Evolutionary conservation across 176 grass and related monocot genomes (phyloP), one percentile per base, ranked within the genome.

Genomic region (Cymbopogon citratus): DNA sequence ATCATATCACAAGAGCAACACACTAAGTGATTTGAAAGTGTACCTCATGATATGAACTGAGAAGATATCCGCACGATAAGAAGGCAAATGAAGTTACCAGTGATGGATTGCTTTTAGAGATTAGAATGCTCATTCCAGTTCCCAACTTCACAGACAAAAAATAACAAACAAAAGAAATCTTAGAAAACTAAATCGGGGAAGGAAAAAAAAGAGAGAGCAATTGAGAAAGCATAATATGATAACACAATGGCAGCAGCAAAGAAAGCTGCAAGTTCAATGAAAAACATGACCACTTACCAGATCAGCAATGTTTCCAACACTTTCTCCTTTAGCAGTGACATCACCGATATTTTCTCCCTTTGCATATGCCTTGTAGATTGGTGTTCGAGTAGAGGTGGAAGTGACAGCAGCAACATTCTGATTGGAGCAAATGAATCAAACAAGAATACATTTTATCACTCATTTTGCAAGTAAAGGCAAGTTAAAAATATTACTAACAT

Each of bases 31-130:
- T 35, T 66, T 69, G 25, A 66, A 87, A 75, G 33, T 83, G 77
- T 83, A 99, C 96, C 96, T 99, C 96, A 41, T 95, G 86, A 76
- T 99, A 99, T 78, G 96, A 90, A 83, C 96, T 99, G 59, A 95
- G 68, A 12, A 95, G 86, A 88, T 99, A 99, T 84, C 96, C 96
- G 24, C 87, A 95, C 45, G 96, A 99, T 44, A 99, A 76, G 60
- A 99, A 80, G 15, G 90, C 83, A 77, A 99, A 99, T 75, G 96
- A 89, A 74, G 92, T 88, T 39, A 94, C 85, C 87, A 99, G 85
- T 21, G 92, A 95, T 83, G 96, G 92, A 76, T 95, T 95, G 48
- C 87, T 85, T 89, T 95, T 99, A 52, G 96, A 99, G 66, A 99
- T 99, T 78, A 99, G 82, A 88, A 99, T 99, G 71, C 92, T 90